These are phyloP conservation scores for Cinchona pubescens DNA, from an alignment of 257 asterid species.

Conservation along the genomic window DNA sequence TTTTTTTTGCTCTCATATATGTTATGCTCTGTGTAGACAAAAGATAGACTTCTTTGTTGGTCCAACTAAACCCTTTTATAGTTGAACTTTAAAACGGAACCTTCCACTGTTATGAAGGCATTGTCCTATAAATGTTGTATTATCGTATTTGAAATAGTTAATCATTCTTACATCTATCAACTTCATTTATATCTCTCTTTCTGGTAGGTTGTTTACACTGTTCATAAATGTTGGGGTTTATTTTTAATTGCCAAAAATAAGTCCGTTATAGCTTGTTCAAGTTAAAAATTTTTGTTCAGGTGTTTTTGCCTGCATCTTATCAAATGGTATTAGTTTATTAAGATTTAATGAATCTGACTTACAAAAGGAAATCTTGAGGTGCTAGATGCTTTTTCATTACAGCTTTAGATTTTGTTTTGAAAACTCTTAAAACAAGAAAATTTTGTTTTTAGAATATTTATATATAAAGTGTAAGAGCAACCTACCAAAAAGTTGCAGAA, in stretches of 20 bases:
- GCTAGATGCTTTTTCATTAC: background rate
- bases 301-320: background rate
- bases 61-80: background rate
- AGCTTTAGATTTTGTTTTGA: background rate
- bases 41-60: background rate
- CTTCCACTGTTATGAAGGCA: background rate
- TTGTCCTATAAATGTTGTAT: background rate
- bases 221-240: background rate
- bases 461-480: no score
- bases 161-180: background rate
- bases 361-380: background rate
- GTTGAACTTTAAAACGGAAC: background rate
- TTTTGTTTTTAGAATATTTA: no score
- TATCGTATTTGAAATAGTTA: background rate
- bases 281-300: background rate
- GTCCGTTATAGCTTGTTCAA: background rate
- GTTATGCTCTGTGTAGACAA: background rate
- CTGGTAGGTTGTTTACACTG: background rate
- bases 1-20: conserved; percentile 15
- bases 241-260: background rate
- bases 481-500: background rate
- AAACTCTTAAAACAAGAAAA: background rate
- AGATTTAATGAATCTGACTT: background rate
- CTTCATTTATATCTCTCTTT: background rate
- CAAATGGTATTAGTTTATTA: background rate